These are phyloP conservation scores for Ustilago bromivora DNA, from an alignment of 1,284 basidiomycete genomes.

Conservation along the genomic window DNA sequence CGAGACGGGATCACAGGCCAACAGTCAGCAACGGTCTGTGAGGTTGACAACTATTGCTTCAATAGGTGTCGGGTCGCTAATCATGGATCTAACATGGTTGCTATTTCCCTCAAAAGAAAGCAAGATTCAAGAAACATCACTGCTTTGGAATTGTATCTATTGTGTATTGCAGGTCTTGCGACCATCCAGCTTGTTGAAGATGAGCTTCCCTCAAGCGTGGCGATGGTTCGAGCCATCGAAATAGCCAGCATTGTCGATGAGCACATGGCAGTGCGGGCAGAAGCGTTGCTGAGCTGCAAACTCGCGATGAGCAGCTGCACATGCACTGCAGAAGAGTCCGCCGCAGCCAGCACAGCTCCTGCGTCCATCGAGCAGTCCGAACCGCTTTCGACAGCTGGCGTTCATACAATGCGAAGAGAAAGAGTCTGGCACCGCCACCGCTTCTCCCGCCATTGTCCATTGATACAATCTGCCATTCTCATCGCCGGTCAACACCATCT, in stretches of 20 bases:
- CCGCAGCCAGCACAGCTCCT: constrained; percentile 57
- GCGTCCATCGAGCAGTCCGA: constrained; percentile 59
- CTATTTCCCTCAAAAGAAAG: too few relatives aligned
- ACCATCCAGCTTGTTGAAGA: not conserved
- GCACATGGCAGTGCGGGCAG: constrained; percentile 40
- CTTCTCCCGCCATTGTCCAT: constrained; percentile 64
- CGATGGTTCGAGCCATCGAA: constrained; percentile 15
- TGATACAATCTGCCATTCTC: constrained; percentile 58
- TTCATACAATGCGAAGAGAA: constrained; percentile 51
- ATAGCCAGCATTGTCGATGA: constrained; percentile 32
- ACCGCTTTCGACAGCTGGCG: constrained; percentile 43
- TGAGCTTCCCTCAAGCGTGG: not conserved
- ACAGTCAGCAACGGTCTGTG: too few relatives aligned
- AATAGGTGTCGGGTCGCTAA: too few relatives aligned
- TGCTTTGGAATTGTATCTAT: not conserved
- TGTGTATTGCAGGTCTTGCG: not conserved
- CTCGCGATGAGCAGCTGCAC: constrained; percentile 34
- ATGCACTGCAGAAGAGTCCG: constrained; percentile 56
- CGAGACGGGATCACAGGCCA: too few relatives aligned
- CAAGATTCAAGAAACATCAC: too few relatives aligned
- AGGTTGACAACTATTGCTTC: too few relatives aligned
- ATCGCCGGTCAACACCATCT: constrained; percentile 61
- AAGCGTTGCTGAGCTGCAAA: constrained; percentile 31
- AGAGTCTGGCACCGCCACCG: constrained; percentile 51
- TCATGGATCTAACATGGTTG: too few relatives aligned